A percentile compares a stretch with the other conserved stretches of the same genome.
phyloP scores from a whole-genome alignment of 73 alveolate species.

The Paramecium biaurelia region DNA sequence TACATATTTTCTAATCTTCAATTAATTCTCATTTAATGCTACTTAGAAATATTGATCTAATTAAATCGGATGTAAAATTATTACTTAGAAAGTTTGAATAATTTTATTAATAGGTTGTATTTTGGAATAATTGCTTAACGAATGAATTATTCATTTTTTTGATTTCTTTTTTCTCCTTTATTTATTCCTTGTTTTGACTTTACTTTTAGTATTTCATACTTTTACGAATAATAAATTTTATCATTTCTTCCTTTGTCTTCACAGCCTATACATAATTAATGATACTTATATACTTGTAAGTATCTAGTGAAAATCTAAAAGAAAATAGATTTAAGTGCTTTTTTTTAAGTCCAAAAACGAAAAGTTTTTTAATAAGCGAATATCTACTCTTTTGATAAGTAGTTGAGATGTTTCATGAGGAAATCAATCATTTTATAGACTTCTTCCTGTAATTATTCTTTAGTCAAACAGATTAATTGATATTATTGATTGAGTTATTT shows the following conservation, averaged over 20 bases:
- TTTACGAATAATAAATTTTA: slow-evolving; percentile 22
- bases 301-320: slow-evolving; percentile 38
- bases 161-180: neutral
- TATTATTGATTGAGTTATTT: neutral
- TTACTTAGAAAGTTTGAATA: neutral
- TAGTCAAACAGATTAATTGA: neutral
- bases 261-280: neutral
- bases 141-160: neutral
- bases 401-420: slow-evolving; percentile 1
- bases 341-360: neutral
- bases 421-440: slow-evolving; percentile 18
- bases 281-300: neutral
- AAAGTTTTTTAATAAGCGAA: neutral
- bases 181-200: neutral
- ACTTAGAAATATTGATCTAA: neutral
- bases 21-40: neutral
- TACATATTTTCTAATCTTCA: neutral
- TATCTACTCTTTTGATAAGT: neutral
- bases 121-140: neutral
- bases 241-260: slow-evolving; percentile 46
- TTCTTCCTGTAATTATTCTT: neutral
- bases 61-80: neutral
- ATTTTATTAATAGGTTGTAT: neutral
- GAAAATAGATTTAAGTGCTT: slow-evolving; percentile 12
- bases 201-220: neutral